Evolutionary conservation across 805 yeast genomes (phyloP), one percentile per base, ranked within the genome.

Genomic region (Kodamaea sagamina): DNA sequence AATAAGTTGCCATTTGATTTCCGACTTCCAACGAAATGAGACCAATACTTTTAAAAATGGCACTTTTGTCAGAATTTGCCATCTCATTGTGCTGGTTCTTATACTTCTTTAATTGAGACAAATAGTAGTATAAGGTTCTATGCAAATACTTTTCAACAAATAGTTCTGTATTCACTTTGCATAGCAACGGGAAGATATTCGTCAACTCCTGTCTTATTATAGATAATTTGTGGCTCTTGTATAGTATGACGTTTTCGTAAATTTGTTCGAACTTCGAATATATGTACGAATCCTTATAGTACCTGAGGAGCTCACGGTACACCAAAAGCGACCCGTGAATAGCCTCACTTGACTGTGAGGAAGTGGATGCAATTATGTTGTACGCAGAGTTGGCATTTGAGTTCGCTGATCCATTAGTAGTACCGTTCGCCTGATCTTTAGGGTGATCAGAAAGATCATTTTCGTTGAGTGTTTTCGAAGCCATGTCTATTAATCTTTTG

Each of bases 291-390:
- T 93, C 93, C 12, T 86, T 85, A 49, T 82, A 76, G 41, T 69
- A 70, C 37, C 75, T 68, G 10, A 90, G 75, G 12, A 92, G 69
- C 59, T 89, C 97, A 24, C 93, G 74, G 59, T 82, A 89, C 0
- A 87, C 93, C 29, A 92, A 67, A 16, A 92, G 67, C 0, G 95
- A 79, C 0, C 96, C 97, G 61, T 92, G 98, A n/a, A 88, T 77
- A 2, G 84, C 72, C 48, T 89, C 97, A 13, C 78, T 55, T 4
- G 69, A 51, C 27, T 58, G 67, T 6, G 58, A 43, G 5, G 59
- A 35, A 6, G 52, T 42, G 1, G 61, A 46, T 11, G 59, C 44
- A 15, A 62, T 52, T 11, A 58, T 41, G 36, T 56, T 58, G 36
- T 56, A 50, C 6, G 57, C 51, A 15, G 51, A 44, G 22, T 38